Conservation (phyloP, 305 asterid species). For the Fraxinus nigra region DNA sequence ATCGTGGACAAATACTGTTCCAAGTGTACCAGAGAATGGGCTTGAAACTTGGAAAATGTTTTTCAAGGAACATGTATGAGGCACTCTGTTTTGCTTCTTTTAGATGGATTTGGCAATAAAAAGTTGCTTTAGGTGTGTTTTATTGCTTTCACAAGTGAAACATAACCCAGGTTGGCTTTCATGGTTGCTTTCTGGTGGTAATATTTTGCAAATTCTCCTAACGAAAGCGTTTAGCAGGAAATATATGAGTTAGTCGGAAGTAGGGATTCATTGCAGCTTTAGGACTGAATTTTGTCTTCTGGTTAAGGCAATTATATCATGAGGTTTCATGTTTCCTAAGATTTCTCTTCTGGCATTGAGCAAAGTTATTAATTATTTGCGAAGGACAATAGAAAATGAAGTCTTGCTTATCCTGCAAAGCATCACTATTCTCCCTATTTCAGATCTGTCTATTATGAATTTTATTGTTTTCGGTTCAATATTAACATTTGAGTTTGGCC, state of each 20-base stretch:
- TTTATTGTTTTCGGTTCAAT: not conserved
- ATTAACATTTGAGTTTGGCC: not conserved
- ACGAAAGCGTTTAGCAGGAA: conserved; percentile 4
- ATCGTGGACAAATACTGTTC: not conserved
- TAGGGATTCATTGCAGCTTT: conserved; percentile 8
- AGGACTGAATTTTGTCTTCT: not conserved
- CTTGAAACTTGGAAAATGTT: conserved; percentile 8
- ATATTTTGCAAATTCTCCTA: conserved; percentile 4
- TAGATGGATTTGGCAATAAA: conserved; percentile 3
- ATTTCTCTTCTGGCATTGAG: not conserved
- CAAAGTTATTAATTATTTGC: not conserved
- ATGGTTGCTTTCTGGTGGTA: conserved; percentile 8
- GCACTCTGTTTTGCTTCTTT: not conserved
- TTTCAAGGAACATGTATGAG: not conserved
- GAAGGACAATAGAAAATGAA: not conserved
- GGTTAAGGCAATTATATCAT: not conserved
- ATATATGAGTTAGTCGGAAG: not conserved
- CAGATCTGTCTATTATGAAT: not conserved
- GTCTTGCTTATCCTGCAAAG: conserved; percentile 2
- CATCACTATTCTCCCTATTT: not conserved
- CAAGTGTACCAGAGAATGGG: not conserved
- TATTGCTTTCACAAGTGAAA: not conserved
- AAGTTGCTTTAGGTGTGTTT: not conserved
- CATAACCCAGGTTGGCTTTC: not conserved
- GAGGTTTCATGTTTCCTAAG: not conserved